Conservation (phyloP, 225 moss, liverwort and hornwort species). For the Asterella californica region DNA sequence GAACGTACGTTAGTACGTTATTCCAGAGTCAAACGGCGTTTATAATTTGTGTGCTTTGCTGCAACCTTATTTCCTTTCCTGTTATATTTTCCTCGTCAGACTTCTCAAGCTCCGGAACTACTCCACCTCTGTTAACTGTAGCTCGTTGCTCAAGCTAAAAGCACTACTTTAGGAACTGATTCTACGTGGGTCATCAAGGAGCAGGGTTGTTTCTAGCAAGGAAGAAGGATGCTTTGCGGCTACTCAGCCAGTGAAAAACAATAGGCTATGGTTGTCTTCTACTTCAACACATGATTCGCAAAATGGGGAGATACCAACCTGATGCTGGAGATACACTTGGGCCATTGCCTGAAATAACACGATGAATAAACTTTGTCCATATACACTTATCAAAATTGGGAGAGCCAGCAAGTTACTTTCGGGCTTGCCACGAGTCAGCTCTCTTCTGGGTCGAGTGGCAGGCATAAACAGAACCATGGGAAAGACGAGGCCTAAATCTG, state of each 20-base stretch:
- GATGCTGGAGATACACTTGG: slow-evolving; percentile 46
- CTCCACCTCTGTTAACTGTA: neutral
- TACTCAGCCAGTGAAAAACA: neutral
- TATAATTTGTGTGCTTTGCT: neutral
- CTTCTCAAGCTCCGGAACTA: neutral
- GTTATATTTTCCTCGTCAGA: neutral
- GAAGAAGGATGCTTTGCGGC: neutral
- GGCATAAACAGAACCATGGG: slow-evolving; percentile 53
- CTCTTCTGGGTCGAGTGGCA: slow-evolving; percentile 38
- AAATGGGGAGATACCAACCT: slow-evolving; percentile 17
- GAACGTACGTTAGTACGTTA: neutral
- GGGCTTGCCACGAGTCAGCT: slow-evolving; percentile 40
- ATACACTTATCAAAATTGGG: slow-evolving; percentile 45
- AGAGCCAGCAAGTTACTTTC: slow-evolving; percentile 44
- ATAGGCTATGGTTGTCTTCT: neutral
- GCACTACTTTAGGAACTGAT: neutral
- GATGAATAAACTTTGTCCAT: slow-evolving; percentile 41
- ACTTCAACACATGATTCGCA: too few relatives aligned
- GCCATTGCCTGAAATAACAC: slow-evolving; percentile 46
- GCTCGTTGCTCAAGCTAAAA: neutral
- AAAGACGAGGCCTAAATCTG: slow-evolving; percentile 47
- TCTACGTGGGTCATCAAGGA: neutral
- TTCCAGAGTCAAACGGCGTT: neutral
- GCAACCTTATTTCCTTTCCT: neutral
- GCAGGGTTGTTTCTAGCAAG: neutral